Evolutionary conservation across 106 monocot species (phyloP).

Genomic region (Platanthera zijinensis): DNA sequence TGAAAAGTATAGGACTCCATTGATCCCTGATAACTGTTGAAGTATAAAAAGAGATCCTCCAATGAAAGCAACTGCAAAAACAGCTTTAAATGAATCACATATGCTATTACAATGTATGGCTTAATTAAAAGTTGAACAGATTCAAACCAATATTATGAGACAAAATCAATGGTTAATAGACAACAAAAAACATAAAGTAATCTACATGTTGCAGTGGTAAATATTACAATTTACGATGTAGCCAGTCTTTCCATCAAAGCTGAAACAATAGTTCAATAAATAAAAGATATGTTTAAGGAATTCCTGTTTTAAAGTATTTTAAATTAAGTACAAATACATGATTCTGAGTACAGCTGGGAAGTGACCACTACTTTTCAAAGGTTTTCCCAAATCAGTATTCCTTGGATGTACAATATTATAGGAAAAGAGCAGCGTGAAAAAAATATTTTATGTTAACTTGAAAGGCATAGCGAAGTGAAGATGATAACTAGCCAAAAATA

Average conservation of each 20-base stretch:
- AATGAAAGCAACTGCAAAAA: slow-evolving; percentile 76
- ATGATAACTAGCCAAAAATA: neutral
- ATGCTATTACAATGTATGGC: neutral
- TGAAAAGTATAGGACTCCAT: slow-evolving; percentile 91
- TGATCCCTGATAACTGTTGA: slow-evolving; percentile 92
- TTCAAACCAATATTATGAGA: neutral
- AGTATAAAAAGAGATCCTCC: slow-evolving; percentile 83
- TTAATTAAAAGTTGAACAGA: slow-evolving; percentile 1
- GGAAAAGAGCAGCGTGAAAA: neutral
- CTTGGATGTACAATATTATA: neutral
- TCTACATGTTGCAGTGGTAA: neutral
- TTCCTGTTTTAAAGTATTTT: neutral
- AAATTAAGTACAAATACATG: neutral
- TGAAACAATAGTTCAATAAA: neutral
- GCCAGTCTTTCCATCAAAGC: neutral
- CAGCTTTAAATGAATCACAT: neutral
- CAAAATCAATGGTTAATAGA: neutral
- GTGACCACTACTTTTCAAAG: neutral
- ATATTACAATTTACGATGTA: neutral
- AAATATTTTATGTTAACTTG: neutral
- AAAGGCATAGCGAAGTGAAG: neutral
- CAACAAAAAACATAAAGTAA: neutral
- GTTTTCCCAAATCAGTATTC: neutral
- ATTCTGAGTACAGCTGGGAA: neutral
- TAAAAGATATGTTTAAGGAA: neutral